phyloP scores from a whole-genome alignment of 1,284 basidiomycete genomes.

The Marasmius oreades region DNA sequence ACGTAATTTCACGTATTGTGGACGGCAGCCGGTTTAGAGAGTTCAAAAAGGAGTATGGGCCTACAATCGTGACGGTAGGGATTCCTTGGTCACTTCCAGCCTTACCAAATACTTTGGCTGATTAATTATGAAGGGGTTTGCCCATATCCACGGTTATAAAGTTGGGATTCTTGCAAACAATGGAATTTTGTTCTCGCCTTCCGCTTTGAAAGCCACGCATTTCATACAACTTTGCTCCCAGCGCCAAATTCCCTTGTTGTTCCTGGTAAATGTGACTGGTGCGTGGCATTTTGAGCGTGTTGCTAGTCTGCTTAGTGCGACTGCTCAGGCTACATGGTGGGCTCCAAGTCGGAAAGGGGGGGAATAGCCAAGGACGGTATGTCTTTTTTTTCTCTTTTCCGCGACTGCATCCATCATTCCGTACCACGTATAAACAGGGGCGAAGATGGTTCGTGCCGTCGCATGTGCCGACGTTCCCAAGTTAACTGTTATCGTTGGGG shows the following conservation, averaged over 20 bases:
- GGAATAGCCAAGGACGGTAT: conserved; percentile 93
- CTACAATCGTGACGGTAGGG: conserved; percentile 84
- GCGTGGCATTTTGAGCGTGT: conserved; percentile 7
- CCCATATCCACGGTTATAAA: conserved; percentile 84
- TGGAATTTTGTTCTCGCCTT: conserved; percentile 91
- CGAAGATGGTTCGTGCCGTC: conserved; percentile 97
- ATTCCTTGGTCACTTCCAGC: conserved; percentile 1
- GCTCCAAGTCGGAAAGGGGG: conserved; percentile 89
- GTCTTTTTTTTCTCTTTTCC: conserved; percentile 8
- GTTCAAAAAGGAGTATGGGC: conserved; percentile 94
- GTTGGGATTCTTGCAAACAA: conserved; percentile 93
- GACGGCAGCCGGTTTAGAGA: conserved; percentile 92
- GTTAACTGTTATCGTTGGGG: conserved; percentile 91
- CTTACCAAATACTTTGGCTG: not conserved
- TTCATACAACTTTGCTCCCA: conserved; percentile 96
- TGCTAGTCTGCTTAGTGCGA: conserved; percentile 6
- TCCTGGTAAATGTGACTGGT: conserved; percentile 92
- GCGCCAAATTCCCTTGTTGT: conserved; percentile 84
- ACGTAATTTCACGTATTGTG: conserved; percentile 88
- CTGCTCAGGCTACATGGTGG: conserved; percentile 83
- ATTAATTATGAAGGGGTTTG: conserved; percentile 65
- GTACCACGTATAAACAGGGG: conserved; percentile 36
- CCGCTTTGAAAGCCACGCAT: conserved; percentile 90
- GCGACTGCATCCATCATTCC: not conserved
- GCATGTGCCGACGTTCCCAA: conserved; percentile 94